Conservation (phyloP, 2,329 filamentous ascomycete species). For the Juglanconis oblonga region DNA sequence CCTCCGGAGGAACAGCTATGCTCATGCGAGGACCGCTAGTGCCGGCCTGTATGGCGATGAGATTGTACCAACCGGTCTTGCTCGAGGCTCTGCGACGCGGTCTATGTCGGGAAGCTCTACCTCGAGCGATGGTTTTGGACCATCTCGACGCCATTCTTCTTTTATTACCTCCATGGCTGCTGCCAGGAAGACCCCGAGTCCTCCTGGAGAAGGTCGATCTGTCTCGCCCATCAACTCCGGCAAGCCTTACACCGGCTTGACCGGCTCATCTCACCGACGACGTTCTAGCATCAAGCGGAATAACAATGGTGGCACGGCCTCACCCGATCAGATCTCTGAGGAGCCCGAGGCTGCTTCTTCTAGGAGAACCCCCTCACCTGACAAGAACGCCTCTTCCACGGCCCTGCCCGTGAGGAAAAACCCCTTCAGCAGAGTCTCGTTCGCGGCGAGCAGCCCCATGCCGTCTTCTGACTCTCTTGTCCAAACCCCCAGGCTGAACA, state of each 20-base stretch:
- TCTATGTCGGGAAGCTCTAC: constrained; percentile 53
- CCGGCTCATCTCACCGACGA: constrained; percentile 42
- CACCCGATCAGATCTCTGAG: constrained; percentile 82
- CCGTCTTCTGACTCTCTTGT: constrained; percentile 31
- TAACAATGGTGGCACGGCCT: constrained; percentile 70
- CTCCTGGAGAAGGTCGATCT: constrained; percentile 30
- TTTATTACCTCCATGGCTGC: constrained; percentile 9
- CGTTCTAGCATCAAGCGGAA: constrained; percentile 68
- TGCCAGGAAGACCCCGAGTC: constrained; percentile 15
- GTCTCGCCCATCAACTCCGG: constrained; percentile 24
- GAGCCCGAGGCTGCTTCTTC: constrained; percentile 62
- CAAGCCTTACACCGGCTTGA: constrained; percentile 41
- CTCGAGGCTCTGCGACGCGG: constrained; percentile 38
- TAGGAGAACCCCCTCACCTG: constrained; percentile 22
- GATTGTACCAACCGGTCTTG: constrained; percentile 44
- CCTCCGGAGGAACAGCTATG: constrained; percentile 69
- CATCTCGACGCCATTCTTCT: constrained; percentile 30
- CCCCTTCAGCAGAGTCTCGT: constrained; percentile 60
- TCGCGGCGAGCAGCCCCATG: constrained; percentile 41
- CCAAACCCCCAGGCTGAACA: constrained; percentile 40
- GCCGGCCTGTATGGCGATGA: constrained; percentile 48
- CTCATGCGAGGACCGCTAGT: constrained; percentile 62
- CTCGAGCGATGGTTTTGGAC: constrained; percentile 41
- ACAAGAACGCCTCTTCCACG: constrained; percentile 28
- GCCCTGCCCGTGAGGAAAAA: constrained; percentile 61